phyloP scores from a whole-genome alignment of 768 basidiomycete genomes.

The Leccinum rimulosum region DNA sequence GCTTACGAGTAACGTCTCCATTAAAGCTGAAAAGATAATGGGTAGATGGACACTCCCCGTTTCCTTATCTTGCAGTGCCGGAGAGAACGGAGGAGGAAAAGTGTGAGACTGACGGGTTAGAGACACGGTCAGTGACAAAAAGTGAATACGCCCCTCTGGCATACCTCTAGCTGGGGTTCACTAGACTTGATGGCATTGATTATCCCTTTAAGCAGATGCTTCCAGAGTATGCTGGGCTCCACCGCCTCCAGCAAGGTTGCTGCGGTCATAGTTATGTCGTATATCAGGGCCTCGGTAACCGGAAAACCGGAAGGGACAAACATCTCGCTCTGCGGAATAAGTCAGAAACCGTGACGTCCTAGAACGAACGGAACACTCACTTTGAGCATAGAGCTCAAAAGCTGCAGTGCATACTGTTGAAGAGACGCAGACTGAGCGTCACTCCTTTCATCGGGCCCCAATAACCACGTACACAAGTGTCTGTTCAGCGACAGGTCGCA shows the following conservation, averaged over 20 bases:
- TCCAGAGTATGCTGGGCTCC: slow-evolving; percentile 89
- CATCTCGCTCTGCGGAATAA: slow-evolving; percentile 65
- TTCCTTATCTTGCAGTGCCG: slow-evolving; percentile 75
- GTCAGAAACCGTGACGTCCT: slow-evolving; percentile 10
- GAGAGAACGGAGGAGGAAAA: slow-evolving; percentile 73
- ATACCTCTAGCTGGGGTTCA: slow-evolving; percentile 48
- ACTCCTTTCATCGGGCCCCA: slow-evolving; percentile 77
- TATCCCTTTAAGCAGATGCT: slow-evolving; percentile 59
- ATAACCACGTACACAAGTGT: slow-evolving; percentile 88
- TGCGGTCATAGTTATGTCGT: slow-evolving; percentile 81
- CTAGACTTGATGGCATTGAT: slow-evolving; percentile 52
- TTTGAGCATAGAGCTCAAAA: slow-evolving; percentile 68
- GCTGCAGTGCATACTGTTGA: slow-evolving; percentile 63
- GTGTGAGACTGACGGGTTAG: slow-evolving; percentile 65
- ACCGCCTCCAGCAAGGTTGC: slow-evolving; percentile 87
- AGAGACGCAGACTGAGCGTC: slow-evolving; percentile 75
- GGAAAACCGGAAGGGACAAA: slow-evolving; percentile 67
- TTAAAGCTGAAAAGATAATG: slow-evolving; percentile 64
- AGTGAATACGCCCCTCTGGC: slow-evolving; percentile 5
- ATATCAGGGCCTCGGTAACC: slow-evolving; percentile 73
- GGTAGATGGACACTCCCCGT: slow-evolving; percentile 79
- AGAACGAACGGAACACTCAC: slow-evolving; percentile 34
- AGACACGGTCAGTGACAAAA: slow-evolving; percentile 5
- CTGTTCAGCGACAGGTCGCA: slow-evolving; percentile 92
- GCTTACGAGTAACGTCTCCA: slow-evolving; percentile 62